Evolutionary conservation across 331 rosid species (phyloP), one percentile per base, ranked within the genome.

Genomic region (Erythrophleum ivorense): DNA sequence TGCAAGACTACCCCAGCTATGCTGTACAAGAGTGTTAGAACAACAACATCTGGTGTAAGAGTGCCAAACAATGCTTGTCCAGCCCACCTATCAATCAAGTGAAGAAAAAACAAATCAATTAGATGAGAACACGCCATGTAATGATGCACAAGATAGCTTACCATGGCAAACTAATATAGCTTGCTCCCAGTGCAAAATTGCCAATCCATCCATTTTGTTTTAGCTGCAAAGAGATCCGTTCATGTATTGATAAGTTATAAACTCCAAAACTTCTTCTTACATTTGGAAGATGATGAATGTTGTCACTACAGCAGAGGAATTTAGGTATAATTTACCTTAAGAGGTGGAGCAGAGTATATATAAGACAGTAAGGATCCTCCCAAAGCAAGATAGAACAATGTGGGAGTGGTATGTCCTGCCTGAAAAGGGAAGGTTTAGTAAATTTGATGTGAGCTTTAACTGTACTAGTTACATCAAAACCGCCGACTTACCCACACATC

Each of bases 151-250:
- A n/a, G n/a, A 85, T 65, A 82, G 40, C 83, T n/a, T n/a, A 95
- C 99, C 99, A 95, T 86, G 99, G 99, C 88, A 95, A 89, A 84
- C 94, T 87, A 75, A 95, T 95, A 85, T 95, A 95, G 88, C 99
- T 95, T 84, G 99, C 97, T 86, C 98, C 99, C 74, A 95, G 92
- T 84, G 99, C 97, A 75, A 93, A 92, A 88, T 95, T 95, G 72
- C 99, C 98, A 54, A 93, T 90, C 99, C 99, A 93, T 86, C 98
- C 99, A 79, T 95, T 93, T 91, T 93, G 99, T 84, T 95, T 95
- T 66, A 93, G 88, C 99, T 95, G 90, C 85, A 86, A 82, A 79
- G 75, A 55, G 54, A n/a, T n/a, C n/a, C n/a, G n/a, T n/a, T n/a
- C n/a, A n/a, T n/a, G n/a, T n/a, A n/a, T n/a, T n/a, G n/a, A n/a